Percentiles rank a stretch among this genome's conserved stretches.
These are phyloP conservation scores for Phytophthora nicotianae DNA, from an alignment of 352 stramenopile genomes.

Conservation along the genomic window DNA sequence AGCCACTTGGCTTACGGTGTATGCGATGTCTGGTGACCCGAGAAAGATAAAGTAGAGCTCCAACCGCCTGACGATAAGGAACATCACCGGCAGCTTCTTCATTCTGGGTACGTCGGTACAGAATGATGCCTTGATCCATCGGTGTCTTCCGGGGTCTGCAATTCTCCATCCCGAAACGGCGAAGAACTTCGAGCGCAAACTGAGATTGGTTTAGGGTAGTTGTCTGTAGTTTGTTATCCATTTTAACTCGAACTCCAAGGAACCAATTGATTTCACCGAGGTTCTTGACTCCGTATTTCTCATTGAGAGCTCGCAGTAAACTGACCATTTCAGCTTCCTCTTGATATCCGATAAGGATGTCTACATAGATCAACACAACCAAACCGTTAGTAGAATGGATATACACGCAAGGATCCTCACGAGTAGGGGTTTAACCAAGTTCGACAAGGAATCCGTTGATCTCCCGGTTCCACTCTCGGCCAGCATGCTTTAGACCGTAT, in stretches of 20 bases:
- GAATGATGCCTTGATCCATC: not conserved
- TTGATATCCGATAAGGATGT: constrained; percentile 9
- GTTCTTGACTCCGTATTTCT: constrained; percentile 11
- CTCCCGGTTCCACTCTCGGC: constrained; percentile 13
- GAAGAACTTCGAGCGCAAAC: not conserved
- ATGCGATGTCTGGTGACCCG: constrained; percentile 12
- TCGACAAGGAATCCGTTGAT: not conserved
- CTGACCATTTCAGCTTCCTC: not conserved
- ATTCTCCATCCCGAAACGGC: constrained; percentile 6
- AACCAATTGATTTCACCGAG: not conserved
- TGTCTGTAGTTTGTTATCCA: not conserved
- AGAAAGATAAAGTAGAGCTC: constrained; percentile 5
- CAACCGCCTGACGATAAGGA: constrained; percentile 6
- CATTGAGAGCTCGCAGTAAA: not conserved
- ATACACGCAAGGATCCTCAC: constrained; percentile 6
- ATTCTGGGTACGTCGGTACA: not conserved
- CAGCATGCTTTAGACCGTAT: constrained; percentile 13
- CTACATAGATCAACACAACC: constrained; percentile 11
- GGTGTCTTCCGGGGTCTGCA: constrained; percentile 5
- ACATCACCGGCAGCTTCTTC: not conserved
- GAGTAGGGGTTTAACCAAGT: not conserved
- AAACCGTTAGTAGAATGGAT: not conserved
- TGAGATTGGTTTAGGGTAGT: constrained; percentile 2
- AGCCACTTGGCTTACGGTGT: constrained; percentile 10
- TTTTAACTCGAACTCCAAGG: not conserved